Evolutionary conservation across 371 early-diverging fungal species (phyloP).

Genomic region (Coemansia sp.): DNA sequence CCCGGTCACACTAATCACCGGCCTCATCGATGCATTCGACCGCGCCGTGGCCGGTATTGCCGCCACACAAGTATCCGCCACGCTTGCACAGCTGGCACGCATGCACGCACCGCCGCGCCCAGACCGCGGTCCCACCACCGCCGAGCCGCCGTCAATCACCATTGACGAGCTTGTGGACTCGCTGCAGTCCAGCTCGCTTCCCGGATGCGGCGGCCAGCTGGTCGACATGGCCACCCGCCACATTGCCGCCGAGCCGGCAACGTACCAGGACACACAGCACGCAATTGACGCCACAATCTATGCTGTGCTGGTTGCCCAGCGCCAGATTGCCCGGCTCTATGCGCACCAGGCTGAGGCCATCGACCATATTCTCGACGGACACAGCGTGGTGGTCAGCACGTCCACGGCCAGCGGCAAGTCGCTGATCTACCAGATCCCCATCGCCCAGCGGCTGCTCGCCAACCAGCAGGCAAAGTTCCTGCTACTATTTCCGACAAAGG

Average conservation of each 20-base stretch:
- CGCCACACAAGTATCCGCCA: background rate
- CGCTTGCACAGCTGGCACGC: background rate
- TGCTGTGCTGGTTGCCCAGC: slow-evolving; percentile 39
- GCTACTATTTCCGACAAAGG: slow-evolving; percentile 73
- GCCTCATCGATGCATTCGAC: background rate
- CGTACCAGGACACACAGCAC: background rate
- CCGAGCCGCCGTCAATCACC: background rate
- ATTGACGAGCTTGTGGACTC: background rate
- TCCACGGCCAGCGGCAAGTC: slow-evolving; percentile 82
- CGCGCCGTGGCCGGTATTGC: background rate
- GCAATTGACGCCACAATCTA: slow-evolving; percentile 1
- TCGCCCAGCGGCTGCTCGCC: slow-evolving; percentile 56
- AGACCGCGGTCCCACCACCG: too few species aligned
- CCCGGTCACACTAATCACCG: background rate
- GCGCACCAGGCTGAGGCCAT: slow-evolving; percentile 72
- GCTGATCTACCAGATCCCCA: slow-evolving; percentile 71
- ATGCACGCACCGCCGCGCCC: background rate
- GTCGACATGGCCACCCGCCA: background rate
- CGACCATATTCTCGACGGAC: slow-evolving; percentile 48
- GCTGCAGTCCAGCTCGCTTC: background rate
- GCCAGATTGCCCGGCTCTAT: slow-evolving; percentile 58
- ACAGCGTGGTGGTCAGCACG: slow-evolving; percentile 67
- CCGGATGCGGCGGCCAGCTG: background rate
- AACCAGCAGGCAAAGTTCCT: slow-evolving; percentile 54
- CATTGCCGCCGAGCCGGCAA: slow-evolving; percentile 1